Conservation (phyloP, 371 early-diverging fungal genomes). For the Mucor lusitanicus region DNA sequence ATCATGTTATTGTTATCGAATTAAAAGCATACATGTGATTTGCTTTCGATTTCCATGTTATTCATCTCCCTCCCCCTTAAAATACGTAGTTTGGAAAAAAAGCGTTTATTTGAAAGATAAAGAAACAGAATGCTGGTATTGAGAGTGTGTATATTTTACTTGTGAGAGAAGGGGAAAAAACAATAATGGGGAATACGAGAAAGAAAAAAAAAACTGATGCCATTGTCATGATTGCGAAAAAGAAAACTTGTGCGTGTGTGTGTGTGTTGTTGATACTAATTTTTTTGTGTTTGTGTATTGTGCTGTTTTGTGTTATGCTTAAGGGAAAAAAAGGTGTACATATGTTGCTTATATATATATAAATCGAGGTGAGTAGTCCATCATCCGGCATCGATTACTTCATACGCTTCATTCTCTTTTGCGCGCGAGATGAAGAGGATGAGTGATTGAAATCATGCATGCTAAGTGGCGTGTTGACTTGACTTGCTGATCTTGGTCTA, state of each 20-base stretch:
- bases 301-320: conserved; percentile 2
- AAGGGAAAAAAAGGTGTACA: background rate
- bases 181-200: conserved; percentile 3
- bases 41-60: background rate
- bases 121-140: conserved; percentile 2
- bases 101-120: background rate
- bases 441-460: conserved; percentile 15
- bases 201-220: conserved; percentile 1
- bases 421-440: background rate
- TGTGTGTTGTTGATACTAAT: background rate
- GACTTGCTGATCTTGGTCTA: conserved; percentile 19
- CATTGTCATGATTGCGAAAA: conserved; percentile 8
- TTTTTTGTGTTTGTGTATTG: conserved; percentile 9
- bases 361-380: conserved; percentile 5
- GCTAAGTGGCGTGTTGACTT: conserved; percentile 13
- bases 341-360: conserved; percentile 9
- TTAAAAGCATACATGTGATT: conserved; percentile 8
- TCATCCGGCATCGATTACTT: background rate
- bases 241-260: conserved; percentile 3
- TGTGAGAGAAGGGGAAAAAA: background rate
- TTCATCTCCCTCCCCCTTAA: conserved; percentile 6
- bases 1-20: conserved; percentile 3
- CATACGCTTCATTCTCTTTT: conserved; percentile 20
- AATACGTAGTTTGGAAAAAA: background rate
- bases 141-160: background rate